Evolutionary conservation across 305 asterid genomes (phyloP).

Genomic region (Petunia hybrid): DNA sequence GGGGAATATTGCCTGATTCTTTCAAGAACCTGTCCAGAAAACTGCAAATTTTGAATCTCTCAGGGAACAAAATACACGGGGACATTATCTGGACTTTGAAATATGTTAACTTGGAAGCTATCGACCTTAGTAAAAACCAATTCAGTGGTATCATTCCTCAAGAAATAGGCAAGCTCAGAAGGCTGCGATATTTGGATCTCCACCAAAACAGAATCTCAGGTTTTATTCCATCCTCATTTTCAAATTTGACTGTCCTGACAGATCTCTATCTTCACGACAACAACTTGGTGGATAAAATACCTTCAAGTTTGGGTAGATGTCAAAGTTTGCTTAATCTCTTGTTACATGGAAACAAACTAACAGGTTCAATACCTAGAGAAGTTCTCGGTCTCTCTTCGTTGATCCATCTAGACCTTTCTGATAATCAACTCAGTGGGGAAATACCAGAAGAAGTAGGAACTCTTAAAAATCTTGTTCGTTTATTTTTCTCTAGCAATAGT

Average conservation of each 20-base stretch:
- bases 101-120: slow-evolving; percentile 21
- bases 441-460: slow-evolving; percentile 40
- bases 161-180: slow-evolving; percentile 34
- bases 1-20: slow-evolving; percentile 29
- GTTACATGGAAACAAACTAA: slow-evolving; percentile 28
- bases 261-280: slow-evolving; percentile 31
- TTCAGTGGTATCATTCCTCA: slow-evolving; percentile 39
- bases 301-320: slow-evolving; percentile 37
- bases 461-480: slow-evolving; percentile 27
- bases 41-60: neutral
- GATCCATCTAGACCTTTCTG: slow-evolving; percentile 33
- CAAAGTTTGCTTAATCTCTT: slow-evolving; percentile 35
- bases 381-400: slow-evolving; percentile 36
- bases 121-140: slow-evolving; percentile 5
- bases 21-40: slow-evolving; percentile 33
- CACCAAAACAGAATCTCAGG: slow-evolving; percentile 25
- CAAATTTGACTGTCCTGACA: slow-evolving; percentile 34
- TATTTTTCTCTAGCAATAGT: slow-evolving; percentile 40
- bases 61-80: slow-evolving; percentile 36
- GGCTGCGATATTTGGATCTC: slow-evolving; percentile 30
- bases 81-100: slow-evolving; percentile 33
- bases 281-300: slow-evolving; percentile 35
- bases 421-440: slow-evolving; percentile 36
- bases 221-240: slow-evolving; percentile 37
- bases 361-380: slow-evolving; percentile 35